Base-by-base conservation (phyloP, 225 moss, liverwort and hornwort species). In the Sphagnum tenellum region DNA sequence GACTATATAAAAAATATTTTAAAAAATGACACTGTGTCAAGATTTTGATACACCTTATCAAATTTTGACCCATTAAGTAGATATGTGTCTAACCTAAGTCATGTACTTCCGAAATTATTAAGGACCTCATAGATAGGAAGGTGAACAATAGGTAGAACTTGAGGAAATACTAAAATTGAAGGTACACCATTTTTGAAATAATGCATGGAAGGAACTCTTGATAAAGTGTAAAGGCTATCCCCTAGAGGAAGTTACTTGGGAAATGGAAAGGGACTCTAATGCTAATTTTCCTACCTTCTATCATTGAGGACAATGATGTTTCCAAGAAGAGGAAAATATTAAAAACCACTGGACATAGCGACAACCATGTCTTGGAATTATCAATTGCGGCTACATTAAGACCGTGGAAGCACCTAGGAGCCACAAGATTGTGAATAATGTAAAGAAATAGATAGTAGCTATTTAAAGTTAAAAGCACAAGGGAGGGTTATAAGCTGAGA, bases 291-390 rank as follows among this genome's bases (percentile, higher is more conserved):
- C 11, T 4, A 58, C 57, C 29, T 58, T 58, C 29, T 58, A 29
- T 58, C 57, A 58, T 58, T 58, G 57, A 58, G 11, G 57, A 58
- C 57, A 58, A 58, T 58, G 57, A 58, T 4, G 11, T n/a, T n/a
- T 58, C 29, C 7, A n/a, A 2, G 29, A n/a, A 3, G 11, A 2
- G 11, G 29, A n/a, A 58, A 4, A 58, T 58, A n/a, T 12, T 58
- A 29, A 58, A 29, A 29, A 29, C 29, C 29, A 29, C 29, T 29
- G 29, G 29, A 29, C 29, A 29, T 29, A 29, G 29, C 29, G 29
- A 29, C 29, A 29, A 29, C 29, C 29, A 29, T 29, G 29, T 29
- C 29, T 29, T 29, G 29, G 29, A 29, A 29, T 1, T 29, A 29
- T 29, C 29, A 29, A 29, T 29, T 29, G 29, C 29, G 1, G 29